Conservation (phyloP, 768 basidiomycete species). For the Naganishia kalamii region DNA sequence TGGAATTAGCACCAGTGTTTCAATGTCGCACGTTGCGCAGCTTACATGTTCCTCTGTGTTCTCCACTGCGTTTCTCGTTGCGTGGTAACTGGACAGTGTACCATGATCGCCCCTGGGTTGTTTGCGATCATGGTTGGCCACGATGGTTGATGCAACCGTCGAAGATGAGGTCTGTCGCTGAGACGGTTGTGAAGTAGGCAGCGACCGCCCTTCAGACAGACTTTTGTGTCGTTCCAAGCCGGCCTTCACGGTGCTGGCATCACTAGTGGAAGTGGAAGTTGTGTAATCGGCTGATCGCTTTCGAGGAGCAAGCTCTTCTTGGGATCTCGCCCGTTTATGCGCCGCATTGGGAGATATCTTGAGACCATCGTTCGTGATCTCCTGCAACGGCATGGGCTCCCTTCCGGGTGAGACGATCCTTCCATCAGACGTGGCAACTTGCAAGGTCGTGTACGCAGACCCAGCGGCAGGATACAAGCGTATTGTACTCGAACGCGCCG, state of each 20-base stretch:
- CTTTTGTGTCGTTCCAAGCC: not conserved
- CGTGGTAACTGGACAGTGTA: not conserved
- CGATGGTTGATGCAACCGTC: not conserved
- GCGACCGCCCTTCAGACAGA: not conserved
- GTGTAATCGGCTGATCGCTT: constrained; percentile 32
- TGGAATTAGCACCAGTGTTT: not conserved
- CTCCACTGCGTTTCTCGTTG: constrained; percentile 9
- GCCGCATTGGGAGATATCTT: constrained; percentile 20
- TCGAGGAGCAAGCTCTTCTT: constrained; percentile 38
- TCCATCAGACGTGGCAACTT: constrained; percentile 35
- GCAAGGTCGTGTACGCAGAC: not conserved
- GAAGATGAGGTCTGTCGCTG: not conserved
- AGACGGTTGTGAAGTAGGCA: too few relatives aligned
- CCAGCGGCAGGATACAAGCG: not conserved
- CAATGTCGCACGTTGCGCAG: not conserved
- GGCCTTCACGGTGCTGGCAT: not conserved
- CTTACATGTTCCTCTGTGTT: constrained; percentile 11
- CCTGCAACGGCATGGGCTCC: constrained; percentile 34
- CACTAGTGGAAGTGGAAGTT: not conserved
- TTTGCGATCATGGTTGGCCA: not conserved
- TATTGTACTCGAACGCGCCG: not conserved
- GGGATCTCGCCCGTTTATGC: constrained; percentile 39
- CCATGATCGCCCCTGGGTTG: not conserved
- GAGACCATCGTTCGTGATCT: constrained; percentile 19
- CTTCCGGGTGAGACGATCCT: constrained; percentile 37